Evolutionary conservation across 306 rosid species (phyloP), one percentile per base, ranked within the genome.

Genomic region (cucumber (Cucumis sativus)): DNA sequence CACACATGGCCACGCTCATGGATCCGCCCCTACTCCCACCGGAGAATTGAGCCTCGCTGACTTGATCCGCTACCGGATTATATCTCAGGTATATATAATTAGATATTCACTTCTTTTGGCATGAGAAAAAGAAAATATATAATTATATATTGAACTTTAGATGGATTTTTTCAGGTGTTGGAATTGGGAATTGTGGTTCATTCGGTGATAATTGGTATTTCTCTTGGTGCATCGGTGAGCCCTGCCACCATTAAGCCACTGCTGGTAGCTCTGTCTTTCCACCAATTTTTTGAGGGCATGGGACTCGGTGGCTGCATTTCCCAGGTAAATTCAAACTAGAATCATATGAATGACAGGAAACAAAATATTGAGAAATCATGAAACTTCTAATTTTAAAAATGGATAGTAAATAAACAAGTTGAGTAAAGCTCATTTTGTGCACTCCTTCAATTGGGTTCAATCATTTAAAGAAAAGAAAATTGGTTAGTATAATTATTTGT

Each of bases 1-100:
- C 63, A 87, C 99, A 1, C 99, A 95, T 60, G 99, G 99, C 14
- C 99, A 92, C 79, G 87, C 98, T 69, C 97, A 95, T 77, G 99
- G 97, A 60, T 45, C 79, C 45, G 37, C 96, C 60, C 6, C 77
- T 35, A 9, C 33, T 17, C 78, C 89, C 11, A 15, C 87, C 55
- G 70, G 72, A 15, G 83, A 81, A 45, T 37, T 51, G 58, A 85
- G 23, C 54, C 90, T 13, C 85, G 83, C 20, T 15, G 83, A 91
- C 18, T 67, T 89, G 4, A 78, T 92, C 58, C 83, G 99, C 49
- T 88, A 87, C 1, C 89, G 96, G 20, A 87, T 95, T 63, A 78
- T 95, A 75, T 92, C 99, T 33, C 97, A 90, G 78, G 98, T 95
- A 25, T 60, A 25, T 95, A 25, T 60, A 25, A 60, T 11, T 49